phyloP scores from a whole-genome alignment of 208 protist genomes.

The Acanthamoeba royreba region DNA sequence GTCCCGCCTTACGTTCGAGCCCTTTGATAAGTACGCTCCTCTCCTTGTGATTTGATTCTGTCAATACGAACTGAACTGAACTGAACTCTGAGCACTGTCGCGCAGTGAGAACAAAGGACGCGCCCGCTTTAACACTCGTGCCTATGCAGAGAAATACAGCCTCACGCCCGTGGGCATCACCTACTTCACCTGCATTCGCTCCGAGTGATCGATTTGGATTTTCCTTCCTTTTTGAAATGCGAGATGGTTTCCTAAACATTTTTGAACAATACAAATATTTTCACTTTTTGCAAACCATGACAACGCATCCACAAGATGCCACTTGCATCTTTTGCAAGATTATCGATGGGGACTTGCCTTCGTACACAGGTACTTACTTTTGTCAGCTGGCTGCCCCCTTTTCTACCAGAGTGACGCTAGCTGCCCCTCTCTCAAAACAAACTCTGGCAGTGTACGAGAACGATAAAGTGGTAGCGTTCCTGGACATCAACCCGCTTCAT shows the following conservation, averaged over 20 bases:
- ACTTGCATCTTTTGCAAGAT: constrained; percentile 64
- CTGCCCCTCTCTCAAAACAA: neutral
- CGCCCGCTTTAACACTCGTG: neutral
- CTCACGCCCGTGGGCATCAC: neutral
- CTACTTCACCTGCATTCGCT: neutral
- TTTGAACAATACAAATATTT: neutral
- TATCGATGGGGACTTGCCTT: constrained; percentile 51
- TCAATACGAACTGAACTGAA: neutral
- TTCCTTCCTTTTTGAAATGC: neutral
- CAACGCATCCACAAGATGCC: neutral
- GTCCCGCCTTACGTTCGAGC: neutral
- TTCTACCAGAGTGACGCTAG: neutral
- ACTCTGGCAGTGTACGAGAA: neutral
- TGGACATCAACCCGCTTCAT: constrained; percentile 54
- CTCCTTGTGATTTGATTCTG: neutral
- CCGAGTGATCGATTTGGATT: no score
- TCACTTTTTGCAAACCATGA: neutral
- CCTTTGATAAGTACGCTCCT: neutral
- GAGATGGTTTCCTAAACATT: neutral
- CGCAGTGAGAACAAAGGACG: neutral
- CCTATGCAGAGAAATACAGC: neutral
- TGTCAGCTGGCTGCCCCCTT: neutral
- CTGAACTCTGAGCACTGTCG: no score
- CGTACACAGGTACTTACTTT: neutral
- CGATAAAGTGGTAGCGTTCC: constrained; percentile 54